Evolutionary conservation across 805 yeast species (phyloP).

Genomic region (Myxozyma vanderwaltii): DNA sequence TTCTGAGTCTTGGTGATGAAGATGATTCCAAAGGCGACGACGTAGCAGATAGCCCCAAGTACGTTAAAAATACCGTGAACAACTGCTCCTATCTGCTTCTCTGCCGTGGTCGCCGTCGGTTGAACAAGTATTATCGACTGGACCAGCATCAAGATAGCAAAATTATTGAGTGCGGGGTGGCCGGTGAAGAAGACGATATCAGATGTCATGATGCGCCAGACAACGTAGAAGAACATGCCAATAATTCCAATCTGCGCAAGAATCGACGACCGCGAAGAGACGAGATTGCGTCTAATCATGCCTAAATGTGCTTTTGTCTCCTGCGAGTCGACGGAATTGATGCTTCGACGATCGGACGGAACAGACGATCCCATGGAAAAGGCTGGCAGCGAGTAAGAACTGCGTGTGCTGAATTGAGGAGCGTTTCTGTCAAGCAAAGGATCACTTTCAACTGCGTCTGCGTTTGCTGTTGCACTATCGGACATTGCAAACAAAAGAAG

Average conservation of each 20-base stretch:
- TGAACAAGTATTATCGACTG: constrained; percentile 39
- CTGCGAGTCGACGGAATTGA: constrained; percentile 12
- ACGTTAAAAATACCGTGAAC: constrained; percentile 38
- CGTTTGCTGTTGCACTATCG: background rate
- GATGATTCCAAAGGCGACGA: constrained; percentile 34
- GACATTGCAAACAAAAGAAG: background rate
- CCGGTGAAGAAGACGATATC: constrained; percentile 37
- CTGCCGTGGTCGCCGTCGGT: constrained; percentile 30
- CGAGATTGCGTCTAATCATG: constrained; percentile 18
- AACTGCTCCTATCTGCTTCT: constrained; percentile 37
- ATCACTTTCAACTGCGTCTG: background rate
- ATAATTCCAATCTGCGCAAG: constrained; percentile 27
- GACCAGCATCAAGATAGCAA: constrained; percentile 36
- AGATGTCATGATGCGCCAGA: constrained; percentile 20
- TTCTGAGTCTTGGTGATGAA: constrained; percentile 37
- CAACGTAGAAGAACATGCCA: constrained; percentile 21
- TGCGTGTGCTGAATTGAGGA: background rate
- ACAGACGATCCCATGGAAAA: constrained; percentile 12
- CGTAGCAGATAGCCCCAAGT: constrained; percentile 27
- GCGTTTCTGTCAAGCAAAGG: constrained; percentile 1
- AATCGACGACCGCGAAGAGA: constrained; percentile 21
- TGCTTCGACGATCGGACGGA: constrained; percentile 9
- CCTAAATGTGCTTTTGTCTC: constrained; percentile 4
- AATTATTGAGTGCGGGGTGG: constrained; percentile 38
- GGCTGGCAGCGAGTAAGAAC: constrained; percentile 9